Evolutionary conservation across 1,139 yeast species (phyloP).

Genomic region (Candida sojae): DNA sequence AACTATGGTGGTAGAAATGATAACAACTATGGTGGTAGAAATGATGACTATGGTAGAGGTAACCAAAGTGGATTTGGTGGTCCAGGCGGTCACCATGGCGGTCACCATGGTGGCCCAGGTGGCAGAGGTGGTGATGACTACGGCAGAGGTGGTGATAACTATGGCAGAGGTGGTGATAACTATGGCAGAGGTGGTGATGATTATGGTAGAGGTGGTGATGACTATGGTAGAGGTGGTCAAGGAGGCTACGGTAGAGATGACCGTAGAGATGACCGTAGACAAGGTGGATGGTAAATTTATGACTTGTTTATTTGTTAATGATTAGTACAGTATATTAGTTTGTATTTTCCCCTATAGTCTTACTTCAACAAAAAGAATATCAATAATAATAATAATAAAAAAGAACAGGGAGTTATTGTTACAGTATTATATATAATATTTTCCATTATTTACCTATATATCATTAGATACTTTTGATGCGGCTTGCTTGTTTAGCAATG

Average conservation of each 20-base stretch:
- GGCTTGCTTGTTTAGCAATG: conserved; percentile 38
- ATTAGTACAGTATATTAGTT: too few relatives aligned
- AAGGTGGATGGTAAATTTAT: conserved; percentile 10
- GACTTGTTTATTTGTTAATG: background rate
- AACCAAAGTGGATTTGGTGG: background rate
- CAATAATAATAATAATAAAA: background rate
- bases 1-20: conserved; percentile 7
- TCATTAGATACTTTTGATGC: conserved; percentile 22
- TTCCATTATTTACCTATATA: background rate
- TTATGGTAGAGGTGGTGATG: background rate
- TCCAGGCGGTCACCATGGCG: background rate
- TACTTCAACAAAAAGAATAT: background rate
- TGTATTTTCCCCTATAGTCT: background rate
- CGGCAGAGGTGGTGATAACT: conserved; percentile 11
- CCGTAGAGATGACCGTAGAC: conserved; percentile 6
- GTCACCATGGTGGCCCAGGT: conserved; percentile 10
- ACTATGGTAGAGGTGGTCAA: too few relatives aligned
- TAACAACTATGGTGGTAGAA: conserved; percentile 12
- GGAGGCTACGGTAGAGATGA: too few relatives aligned
- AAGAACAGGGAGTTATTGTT: background rate
- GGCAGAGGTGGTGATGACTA: conserved; percentile 15
- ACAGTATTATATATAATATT: background rate
- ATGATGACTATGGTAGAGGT: conserved; percentile 11
- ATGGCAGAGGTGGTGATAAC: conserved; percentile 11
- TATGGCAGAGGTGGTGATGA: conserved; percentile 11